Conservation (phyloP, 116 monocot species). For the Phalaenopsis hybrid region DNA sequence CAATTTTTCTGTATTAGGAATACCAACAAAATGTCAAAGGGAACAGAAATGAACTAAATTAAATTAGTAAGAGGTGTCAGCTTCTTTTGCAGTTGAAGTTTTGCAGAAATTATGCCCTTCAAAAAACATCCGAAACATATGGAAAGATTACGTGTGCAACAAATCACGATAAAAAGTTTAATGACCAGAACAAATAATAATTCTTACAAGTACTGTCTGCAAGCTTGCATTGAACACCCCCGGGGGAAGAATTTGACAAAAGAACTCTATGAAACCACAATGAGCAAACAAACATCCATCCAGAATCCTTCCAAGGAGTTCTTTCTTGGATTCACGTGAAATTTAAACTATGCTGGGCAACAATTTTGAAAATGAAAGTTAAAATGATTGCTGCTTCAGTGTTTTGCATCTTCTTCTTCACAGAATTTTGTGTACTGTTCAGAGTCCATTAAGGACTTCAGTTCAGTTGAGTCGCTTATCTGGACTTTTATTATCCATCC, state of each 20-base stretch:
- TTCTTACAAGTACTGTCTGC: background rate
- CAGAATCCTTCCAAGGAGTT: background rate
- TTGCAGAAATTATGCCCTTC: too few species aligned
- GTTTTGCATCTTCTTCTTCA: slow-evolving; percentile 76
- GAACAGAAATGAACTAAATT: too few species aligned
- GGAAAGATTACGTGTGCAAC: background rate
- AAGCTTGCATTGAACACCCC: background rate
- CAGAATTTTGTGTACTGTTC: slow-evolving; percentile 77
- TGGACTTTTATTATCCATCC: slow-evolving; percentile 97
- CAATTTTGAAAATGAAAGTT: background rate
- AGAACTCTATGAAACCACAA: background rate
- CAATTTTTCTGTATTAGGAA: too few species aligned
- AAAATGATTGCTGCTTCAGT: slow-evolving; percentile 18
- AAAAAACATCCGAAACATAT: too few species aligned
- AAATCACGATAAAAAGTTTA: background rate
- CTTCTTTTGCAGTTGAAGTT: too few species aligned
- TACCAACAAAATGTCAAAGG: too few species aligned
- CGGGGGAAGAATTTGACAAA: background rate
- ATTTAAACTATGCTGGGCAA: background rate
- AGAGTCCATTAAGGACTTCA: slow-evolving; percentile 78
- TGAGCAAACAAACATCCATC: background rate
- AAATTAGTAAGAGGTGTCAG: too few species aligned
- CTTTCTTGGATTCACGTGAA: background rate
- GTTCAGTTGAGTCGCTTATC: slow-evolving; percentile 41
- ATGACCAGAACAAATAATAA: background rate